Evolutionary conservation across 179 eudicot genomes (phyloP), one percentile per base, ranked within the genome.

Genomic region (Actinidia polygama): DNA sequence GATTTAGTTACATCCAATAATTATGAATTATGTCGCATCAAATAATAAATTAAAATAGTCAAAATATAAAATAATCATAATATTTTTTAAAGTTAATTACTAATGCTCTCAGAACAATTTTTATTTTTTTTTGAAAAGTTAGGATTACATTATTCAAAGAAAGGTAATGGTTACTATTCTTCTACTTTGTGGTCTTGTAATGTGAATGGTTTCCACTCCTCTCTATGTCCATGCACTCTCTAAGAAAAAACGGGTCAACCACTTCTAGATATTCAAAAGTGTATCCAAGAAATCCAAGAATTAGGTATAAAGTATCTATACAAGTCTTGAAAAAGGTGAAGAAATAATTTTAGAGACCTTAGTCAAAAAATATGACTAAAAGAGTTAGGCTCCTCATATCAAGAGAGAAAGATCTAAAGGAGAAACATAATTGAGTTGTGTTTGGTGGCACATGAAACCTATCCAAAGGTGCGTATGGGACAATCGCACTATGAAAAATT

Each of bases 281-380:
- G 70, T 61, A 57, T n/a, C 12, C 14, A 19, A 78, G 68, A 61
- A 77, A 78, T 78, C 70, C 36, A 46, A 59, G 57, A 78, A 62
- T 78, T 61, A 78, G 80, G 80, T 77, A 36, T n/a, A 77, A 59
- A 57, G 36, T 40, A 2, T 18, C 9, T 12, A 8, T 16, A 23
- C 8, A 55, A 36, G 23, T 14, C 46, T 14, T 26, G 66, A 54
- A 55, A 75, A 54, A 14, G 6, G 15, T n/a, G 7, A 49, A 36
- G 16, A 36, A 40, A 11, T 9, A 18, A 36, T 53, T 40, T 77
- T 58, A 57, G 50, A 59, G 50, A 59, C 18, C 68, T 18, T 77
- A 58, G 69, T 77, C 53, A 58, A 77, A 77, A 10, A 36, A 19
- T 6, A 6, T 19, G 53, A 40, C 9, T 10, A 11, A 12, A 6